These are phyloP conservation scores for Yamadazyma takamatsuzukensis DNA, from an alignment of 805 yeast genomes.

Conservation along the genomic window DNA sequence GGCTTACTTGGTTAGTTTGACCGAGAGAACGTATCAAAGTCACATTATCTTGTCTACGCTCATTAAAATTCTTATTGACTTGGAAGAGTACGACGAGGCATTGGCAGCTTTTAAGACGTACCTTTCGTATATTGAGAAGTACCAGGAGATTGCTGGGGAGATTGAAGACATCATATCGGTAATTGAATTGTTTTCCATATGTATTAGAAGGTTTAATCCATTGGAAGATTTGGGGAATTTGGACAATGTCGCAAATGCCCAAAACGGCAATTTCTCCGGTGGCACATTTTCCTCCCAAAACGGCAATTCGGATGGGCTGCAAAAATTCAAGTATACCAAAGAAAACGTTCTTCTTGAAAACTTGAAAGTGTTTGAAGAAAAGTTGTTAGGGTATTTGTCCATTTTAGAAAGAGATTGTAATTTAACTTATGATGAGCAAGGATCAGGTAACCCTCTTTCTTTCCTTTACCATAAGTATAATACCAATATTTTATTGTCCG, in stretches of 20 bases:
- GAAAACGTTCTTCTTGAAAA: constrained; percentile 17
- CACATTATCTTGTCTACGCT: constrained; percentile 28
- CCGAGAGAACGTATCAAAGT: constrained; percentile 36
- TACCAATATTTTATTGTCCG: constrained; percentile 24
- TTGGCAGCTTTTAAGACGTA: constrained; percentile 40
- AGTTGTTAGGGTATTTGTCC: constrained; percentile 23
- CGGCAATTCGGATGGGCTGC: constrained; percentile 20
- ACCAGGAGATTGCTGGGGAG: constrained; percentile 27
- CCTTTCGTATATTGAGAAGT: constrained; percentile 28
- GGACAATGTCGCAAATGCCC: no score
- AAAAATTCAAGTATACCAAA: constrained; percentile 24
- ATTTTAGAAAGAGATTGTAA: constrained; percentile 19
- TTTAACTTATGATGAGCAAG: constrained; percentile 25
- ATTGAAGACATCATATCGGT: constrained; percentile 30
- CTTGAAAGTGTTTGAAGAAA: constrained; percentile 15
- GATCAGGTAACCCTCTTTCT: constrained; percentile 20
- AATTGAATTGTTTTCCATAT: constrained; percentile 29
- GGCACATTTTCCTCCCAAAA: no score
- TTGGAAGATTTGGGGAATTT: no score
- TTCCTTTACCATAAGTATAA: constrained; percentile 36
- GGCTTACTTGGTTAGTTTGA: constrained; percentile 25
- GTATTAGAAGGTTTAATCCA: constrained; percentile 36
- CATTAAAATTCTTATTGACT: constrained; percentile 28
- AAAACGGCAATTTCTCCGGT: no score
- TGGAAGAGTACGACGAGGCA: constrained; percentile 41